These are phyloP conservation scores for Dendrobium chrysotoxum DNA, from an alignment of 106 monocot genomes.

Conservation along the genomic window DNA sequence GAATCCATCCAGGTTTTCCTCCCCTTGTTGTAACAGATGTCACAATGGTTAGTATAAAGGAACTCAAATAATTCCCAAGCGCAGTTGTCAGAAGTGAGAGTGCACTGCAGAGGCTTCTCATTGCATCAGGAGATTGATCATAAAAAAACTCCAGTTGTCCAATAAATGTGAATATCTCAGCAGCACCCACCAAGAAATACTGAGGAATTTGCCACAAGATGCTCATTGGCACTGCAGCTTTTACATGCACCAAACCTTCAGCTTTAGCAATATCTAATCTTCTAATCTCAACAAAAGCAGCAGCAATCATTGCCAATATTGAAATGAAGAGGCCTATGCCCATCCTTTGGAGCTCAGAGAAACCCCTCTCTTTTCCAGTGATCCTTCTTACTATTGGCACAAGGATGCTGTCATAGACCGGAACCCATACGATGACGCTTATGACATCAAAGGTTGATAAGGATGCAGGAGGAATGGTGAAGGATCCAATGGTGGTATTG, in stretches of 20 bases:
- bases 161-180: constrained; percentile 44
- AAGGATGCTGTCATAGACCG: constrained; percentile 48
- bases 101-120: constrained; percentile 60
- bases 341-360: constrained; percentile 53
- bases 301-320: constrained; percentile 42
- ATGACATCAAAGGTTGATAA: constrained; percentile 51
- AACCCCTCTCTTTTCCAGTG: constrained; percentile 57
- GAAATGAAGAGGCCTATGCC: constrained; percentile 62
- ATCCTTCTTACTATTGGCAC: constrained; percentile 40
- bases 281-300: constrained; percentile 50
- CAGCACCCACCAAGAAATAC: constrained; percentile 45
- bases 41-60: constrained; percentile 46
- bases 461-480: constrained; percentile 62
- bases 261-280: constrained; percentile 37
- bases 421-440: constrained; percentile 49
- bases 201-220: constrained; percentile 71
- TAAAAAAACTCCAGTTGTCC: constrained; percentile 69
- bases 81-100: constrained; percentile 45
- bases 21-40: constrained; percentile 42
- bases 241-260: constrained; percentile 27
- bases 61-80: constrained; percentile 49
- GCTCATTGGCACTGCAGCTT: constrained; percentile 39
- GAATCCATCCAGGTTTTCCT: constrained; percentile 65
- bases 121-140: constrained; percentile 57
- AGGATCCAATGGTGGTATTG: constrained; percentile 28